These are phyloP conservation scores for Paramecium pentaurelia DNA, from an alignment of 73 alveolate species.

Conservation along the genomic window DNA sequence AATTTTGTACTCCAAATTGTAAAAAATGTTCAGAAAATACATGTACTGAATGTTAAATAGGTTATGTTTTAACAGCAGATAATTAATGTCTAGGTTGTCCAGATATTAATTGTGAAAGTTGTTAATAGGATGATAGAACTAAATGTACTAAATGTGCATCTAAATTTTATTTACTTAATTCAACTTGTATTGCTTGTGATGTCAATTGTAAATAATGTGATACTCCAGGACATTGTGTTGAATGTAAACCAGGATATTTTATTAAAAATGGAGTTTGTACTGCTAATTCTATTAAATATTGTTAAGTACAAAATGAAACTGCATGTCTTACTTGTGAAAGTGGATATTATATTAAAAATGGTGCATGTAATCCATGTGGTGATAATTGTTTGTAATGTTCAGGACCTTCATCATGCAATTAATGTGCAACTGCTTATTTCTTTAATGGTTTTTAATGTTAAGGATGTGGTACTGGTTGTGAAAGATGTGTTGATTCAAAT, in stretches of 20 bases:
- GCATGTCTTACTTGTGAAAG: background rate
- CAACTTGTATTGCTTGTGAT: conserved; percentile 17
- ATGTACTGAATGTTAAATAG: background rate
- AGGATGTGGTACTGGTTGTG: conserved; percentile 38
- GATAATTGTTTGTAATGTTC: background rate
- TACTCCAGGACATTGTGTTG: conserved; percentile 6
- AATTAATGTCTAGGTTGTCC: conserved; percentile 46
- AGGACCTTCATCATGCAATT: background rate
- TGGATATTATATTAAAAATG: background rate
- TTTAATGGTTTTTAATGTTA: conserved; percentile 20
- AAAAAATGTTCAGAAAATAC: background rate
- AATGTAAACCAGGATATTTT: background rate
- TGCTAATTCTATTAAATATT: background rate
- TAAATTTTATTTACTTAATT: background rate
- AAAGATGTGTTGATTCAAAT: background rate
- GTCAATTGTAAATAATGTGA: background rate
- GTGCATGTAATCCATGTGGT: background rate
- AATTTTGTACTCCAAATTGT: conserved; percentile 7
- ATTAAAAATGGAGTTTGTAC: background rate
- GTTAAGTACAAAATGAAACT: background rate
- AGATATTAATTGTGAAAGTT: conserved; percentile 9
- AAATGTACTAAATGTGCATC: conserved; percentile 1
- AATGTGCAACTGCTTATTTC: conserved; percentile 4
- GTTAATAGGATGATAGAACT: background rate
- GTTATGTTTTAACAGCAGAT: background rate